These are phyloP conservation scores for Penicillium rolfsii DNA, from an alignment of 2,329 filamentous ascomycete species.

Conservation along the genomic window DNA sequence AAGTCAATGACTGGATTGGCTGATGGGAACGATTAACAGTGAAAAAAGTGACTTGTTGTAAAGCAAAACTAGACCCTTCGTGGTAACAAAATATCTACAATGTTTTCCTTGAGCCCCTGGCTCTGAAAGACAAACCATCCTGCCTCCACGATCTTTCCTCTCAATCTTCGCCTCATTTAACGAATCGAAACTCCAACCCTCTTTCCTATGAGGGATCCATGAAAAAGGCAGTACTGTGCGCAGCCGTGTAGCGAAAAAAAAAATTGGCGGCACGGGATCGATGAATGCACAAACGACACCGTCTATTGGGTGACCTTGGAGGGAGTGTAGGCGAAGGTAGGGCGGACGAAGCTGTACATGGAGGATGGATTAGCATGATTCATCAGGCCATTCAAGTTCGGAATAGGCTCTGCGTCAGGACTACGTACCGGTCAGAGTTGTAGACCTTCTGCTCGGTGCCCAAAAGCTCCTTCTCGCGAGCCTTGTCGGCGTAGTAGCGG, in stretches of 20 bases:
- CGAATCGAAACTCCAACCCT: conserved; percentile 18
- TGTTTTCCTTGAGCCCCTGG: conserved; percentile 21
- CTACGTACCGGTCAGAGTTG: conserved; percentile 78
- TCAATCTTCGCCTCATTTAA: conserved; percentile 11
- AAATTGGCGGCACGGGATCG: conserved; percentile 13
- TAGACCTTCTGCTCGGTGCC: conserved; percentile 85
- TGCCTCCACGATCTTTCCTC: conserved; percentile 10
- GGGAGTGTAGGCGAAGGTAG: conserved; percentile 77
- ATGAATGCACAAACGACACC: conserved; percentile 16
- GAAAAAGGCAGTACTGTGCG: conserved; percentile 16
- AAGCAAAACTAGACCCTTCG: conserved; percentile 33
- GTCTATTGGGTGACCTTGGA: conserved; percentile 61
- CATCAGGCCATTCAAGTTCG: background rate
- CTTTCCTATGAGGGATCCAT: conserved; percentile 10
- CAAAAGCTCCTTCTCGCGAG: conserved; percentile 85
- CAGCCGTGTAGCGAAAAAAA: conserved; percentile 9
- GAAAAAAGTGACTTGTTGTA: conserved; percentile 26
- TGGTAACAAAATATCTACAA: conserved; percentile 42
- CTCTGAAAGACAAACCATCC: conserved; percentile 16
- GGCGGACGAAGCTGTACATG: conserved; percentile 70
- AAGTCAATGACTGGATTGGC: background rate
- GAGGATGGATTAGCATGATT: conserved; percentile 13
- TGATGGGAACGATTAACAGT: background rate
- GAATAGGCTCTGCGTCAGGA: background rate
- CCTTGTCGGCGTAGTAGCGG: conserved; percentile 81